Evolutionary conservation across 164 flowering plant genomes (phyloP), one percentile per base, ranked within the genome.

Genomic region (Umbilicus rupestris): DNA sequence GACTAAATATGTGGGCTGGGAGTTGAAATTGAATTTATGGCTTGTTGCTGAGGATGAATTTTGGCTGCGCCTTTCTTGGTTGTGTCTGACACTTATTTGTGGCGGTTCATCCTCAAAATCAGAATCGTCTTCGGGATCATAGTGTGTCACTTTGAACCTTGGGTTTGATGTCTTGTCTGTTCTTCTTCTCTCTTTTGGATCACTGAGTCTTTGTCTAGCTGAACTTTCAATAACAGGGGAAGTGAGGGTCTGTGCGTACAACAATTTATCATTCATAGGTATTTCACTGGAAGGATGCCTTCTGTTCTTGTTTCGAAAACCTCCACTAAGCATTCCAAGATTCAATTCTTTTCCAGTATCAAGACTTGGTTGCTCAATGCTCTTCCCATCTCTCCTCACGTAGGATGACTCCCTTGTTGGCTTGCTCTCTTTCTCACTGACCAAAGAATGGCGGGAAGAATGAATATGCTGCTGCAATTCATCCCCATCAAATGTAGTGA

Each of bases 321-420:
- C 98, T 73, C 98, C 98, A 1, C 72, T 80, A 68, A 90, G 72
- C 17, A 20, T 74, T 52, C 84, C 89, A 19, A 83, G 76, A 22
- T 74, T 85, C 67, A 88, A 67, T 55, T 68, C 80, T 7, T 58
- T 69, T 30, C 63, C 81, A 63, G 66, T 72, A 41, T 73, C 88
- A 11, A 60, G 33, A 67, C 67, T 73, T 6, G 74, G 64, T 46
- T 64, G 66, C 63, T 59, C 44, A 14, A 57, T 26, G 68, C 68
- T 1, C 39, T 66, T 78, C 69, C 46, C 42, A 68, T 66, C 76
- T 66, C 69, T 66, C 29, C 26, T 14, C 62, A 33, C 28, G 69
- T 67, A 57, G n/a, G 66, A 64, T 26, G 66, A 58, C 24, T 46
- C 42, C 29, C n/a, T n/a, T 41, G 72, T 19, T 16, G 20, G 47